phyloP scores from a whole-genome alignment of 2,329 filamentous ascomycete genomes.

The Fusarium fujikuroi region DNA sequence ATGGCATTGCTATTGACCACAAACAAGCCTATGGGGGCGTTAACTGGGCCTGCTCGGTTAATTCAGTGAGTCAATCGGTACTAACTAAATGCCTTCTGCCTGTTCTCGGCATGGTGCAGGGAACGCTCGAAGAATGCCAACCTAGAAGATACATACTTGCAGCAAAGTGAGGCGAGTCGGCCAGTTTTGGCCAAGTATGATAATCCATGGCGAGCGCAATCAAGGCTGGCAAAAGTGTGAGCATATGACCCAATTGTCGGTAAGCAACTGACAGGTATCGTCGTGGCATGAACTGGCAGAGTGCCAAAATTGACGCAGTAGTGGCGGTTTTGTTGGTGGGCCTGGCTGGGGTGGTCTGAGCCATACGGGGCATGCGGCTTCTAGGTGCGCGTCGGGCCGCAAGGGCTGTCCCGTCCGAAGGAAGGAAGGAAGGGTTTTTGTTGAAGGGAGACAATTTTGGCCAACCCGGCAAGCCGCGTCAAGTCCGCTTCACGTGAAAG shows the following conservation, averaged over 20 bases:
- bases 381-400: slow-evolving; percentile 45
- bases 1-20: not conserved
- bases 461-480: slow-evolving; percentile 42
- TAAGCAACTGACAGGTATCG: slow-evolving; percentile 3
- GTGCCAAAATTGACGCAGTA: slow-evolving; percentile 9
- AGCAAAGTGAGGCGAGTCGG: not conserved
- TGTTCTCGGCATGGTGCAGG: not conserved
- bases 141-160: not conserved
- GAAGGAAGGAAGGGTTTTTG: slow-evolving; percentile 36
- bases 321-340: slow-evolving; percentile 5
- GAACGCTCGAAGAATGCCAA: not conserved
- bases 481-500: slow-evolving; percentile 43
- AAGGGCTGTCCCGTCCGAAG: slow-evolving; percentile 44
- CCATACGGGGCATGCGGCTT: slow-evolving; percentile 39
- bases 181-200: not conserved
- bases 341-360: slow-evolving; percentile 34
- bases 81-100: not conserved
- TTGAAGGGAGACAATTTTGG: slow-evolving; percentile 37
- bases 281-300: not conserved
- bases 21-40: not conserved
- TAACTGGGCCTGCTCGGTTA: not conserved
- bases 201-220: not conserved
- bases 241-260: slow-evolving; percentile 11
- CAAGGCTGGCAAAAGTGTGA: not conserved
- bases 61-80: not conserved